A percentile compares a stretch with the other conserved stretches of the same genome.
Conservation (phyloP, 2,329 filamentous ascomycete genomes). For the Fusarium coffeatum region DNA sequence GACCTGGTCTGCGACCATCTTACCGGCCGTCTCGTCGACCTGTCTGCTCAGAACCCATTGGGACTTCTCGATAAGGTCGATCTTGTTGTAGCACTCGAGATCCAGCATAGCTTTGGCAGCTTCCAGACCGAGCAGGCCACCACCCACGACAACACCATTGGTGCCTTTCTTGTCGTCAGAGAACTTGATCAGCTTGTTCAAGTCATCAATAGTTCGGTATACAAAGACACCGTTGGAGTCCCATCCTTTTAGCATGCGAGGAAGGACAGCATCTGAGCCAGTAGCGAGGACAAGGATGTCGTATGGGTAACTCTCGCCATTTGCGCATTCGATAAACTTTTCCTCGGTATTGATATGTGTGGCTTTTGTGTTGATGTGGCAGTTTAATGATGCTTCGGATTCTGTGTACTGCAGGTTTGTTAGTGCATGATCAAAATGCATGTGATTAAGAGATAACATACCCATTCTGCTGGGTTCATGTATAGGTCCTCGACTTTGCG, state of each 20-base stretch:
- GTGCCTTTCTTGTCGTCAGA: conserved; percentile 74
- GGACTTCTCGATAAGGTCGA: conserved; percentile 85
- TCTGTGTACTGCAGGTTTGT: conserved; percentile 68
- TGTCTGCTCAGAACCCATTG: conserved; percentile 86
- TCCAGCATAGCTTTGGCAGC: conserved; percentile 94
- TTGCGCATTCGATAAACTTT: conserved; percentile 77
- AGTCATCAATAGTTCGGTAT: conserved; percentile 85
- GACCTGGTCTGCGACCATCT: conserved; percentile 85
- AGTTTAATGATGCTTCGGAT: conserved; percentile 75
- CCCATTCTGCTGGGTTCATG: conserved; percentile 86
- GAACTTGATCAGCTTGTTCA: conserved; percentile 81
- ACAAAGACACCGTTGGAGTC: conserved; percentile 88
- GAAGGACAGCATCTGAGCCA: conserved; percentile 85
- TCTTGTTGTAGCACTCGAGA: conserved; percentile 76
- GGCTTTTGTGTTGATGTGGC: conserved; percentile 79
- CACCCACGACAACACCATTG: conserved; percentile 82
- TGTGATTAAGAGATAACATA: conserved; percentile 49
- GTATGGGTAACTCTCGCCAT: conserved; percentile 77
- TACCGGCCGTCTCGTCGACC: conserved; percentile 82
- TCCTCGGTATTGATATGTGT: conserved; percentile 69
- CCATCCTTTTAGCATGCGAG: conserved; percentile 76
- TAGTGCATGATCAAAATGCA: not conserved
- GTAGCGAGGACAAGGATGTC: conserved; percentile 87
- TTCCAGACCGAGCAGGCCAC: conserved; percentile 86
- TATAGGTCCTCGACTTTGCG: conserved; percentile 88